Percentiles rank a stretch among this genome's conserved stretches.
phyloP scores from a whole-genome alignment of 2,329 filamentous ascomycete species.

The Talaromyces sp. region DNA sequence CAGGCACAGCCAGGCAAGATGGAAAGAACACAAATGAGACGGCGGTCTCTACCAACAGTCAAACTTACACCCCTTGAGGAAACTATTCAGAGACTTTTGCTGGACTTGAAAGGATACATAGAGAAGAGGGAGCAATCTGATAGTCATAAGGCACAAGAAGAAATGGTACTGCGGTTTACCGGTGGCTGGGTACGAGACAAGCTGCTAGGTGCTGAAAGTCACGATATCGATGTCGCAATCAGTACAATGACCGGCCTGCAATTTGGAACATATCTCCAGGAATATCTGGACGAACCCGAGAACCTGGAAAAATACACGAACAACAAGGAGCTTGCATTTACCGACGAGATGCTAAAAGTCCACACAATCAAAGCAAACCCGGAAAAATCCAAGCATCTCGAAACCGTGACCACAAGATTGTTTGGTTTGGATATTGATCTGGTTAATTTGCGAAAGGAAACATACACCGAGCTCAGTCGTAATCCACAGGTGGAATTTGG shows the following conservation, averaged over 20 bases:
- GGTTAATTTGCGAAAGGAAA: slow-evolving; percentile 90
- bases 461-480: slow-evolving; percentile 80
- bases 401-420: slow-evolving; percentile 82
- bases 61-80: slow-evolving; percentile 67
- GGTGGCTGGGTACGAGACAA: slow-evolving; percentile 53
- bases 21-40: slow-evolving; percentile 7
- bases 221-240: slow-evolving; percentile 51
- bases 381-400: slow-evolving; percentile 93
- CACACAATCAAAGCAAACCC: slow-evolving; percentile 91
- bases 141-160: slow-evolving; percentile 38
- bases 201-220: slow-evolving; percentile 44
- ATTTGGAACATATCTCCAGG: slow-evolving; percentile 45
- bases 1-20: slow-evolving; percentile 16
- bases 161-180: slow-evolving; percentile 46
- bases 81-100: slow-evolving; percentile 69
- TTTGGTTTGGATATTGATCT: slow-evolving; percentile 88
- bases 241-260: slow-evolving; percentile 50
- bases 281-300: slow-evolving; percentile 40
- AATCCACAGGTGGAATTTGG: slow-evolving; percentile 94
- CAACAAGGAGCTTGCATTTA: slow-evolving; percentile 49
- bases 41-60: slow-evolving; percentile 37
- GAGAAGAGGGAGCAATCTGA: slow-evolving; percentile 21
- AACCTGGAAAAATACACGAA: slow-evolving; percentile 43
- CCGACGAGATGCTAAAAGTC: slow-evolving; percentile 68
- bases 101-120: slow-evolving; percentile 77